Conservation (phyloP, 805 yeast species). For the Wickerhamiella domercqiae region DNA sequence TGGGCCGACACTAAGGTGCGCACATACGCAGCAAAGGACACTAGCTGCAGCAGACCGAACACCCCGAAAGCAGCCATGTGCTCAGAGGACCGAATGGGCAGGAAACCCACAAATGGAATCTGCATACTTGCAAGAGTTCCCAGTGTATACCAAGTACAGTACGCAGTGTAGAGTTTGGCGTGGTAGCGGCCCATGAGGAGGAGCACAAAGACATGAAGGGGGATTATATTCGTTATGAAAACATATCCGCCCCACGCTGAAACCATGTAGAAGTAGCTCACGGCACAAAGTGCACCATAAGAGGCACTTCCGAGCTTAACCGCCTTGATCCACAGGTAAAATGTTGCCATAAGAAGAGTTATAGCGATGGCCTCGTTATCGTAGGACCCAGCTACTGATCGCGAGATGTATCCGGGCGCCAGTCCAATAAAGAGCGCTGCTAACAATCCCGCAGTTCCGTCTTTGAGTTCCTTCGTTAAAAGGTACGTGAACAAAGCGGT, state of each 20-base stretch:
- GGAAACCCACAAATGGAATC: constrained; percentile 94
- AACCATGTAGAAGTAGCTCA: constrained; percentile 94
- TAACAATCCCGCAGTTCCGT: constrained; percentile 72
- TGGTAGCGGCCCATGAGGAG: constrained; percentile 88
- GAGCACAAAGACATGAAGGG: constrained; percentile 82
- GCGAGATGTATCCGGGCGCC: constrained; percentile 95
- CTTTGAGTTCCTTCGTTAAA: constrained; percentile 81
- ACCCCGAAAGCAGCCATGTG: constrained; percentile 98
- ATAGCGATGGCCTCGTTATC: constrained; percentile 99
- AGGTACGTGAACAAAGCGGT: constrained; percentile 84
- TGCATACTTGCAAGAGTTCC: constrained; percentile 99
- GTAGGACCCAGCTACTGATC: constrained; percentile 97
- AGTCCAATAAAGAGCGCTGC: constrained; percentile 93
- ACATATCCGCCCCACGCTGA: constrained; percentile 99
- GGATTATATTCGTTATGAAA: constrained; percentile 93
- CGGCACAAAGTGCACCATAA: constrained; percentile 69
- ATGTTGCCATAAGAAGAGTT: constrained; percentile 86
- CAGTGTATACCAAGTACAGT: constrained; percentile 90
- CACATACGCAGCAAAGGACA: constrained; percentile 70
- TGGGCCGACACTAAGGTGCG: constrained; percentile 54
- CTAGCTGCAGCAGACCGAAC: constrained; percentile 85
- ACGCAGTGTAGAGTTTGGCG: constrained; percentile 70
- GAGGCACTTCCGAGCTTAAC: constrained; percentile 79
- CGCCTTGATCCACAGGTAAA: constrained; percentile 90
- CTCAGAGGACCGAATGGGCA: constrained; percentile 93